Conservation (phyloP, 2,329 filamentous ascomycete genomes). For the Neurospora sp. region DNA sequence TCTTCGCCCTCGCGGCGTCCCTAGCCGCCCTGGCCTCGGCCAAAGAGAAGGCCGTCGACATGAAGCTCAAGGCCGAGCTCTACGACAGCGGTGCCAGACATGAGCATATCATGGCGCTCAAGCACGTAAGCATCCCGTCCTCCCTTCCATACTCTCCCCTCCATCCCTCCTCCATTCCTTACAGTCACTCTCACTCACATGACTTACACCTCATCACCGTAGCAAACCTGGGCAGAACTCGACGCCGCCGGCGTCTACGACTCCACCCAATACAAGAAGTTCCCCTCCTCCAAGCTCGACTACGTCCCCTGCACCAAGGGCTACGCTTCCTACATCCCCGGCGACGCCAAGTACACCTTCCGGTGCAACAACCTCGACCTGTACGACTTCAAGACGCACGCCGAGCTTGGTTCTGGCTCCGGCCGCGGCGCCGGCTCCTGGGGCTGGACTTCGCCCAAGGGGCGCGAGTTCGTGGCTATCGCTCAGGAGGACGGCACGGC, state of each 20-base stretch:
- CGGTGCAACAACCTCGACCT: conserved; percentile 40
- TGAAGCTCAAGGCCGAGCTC: conserved; percentile 10
- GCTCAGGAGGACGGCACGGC: conserved; percentile 39
- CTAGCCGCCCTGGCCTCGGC: conserved; percentile 5
- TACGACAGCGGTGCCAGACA: conserved; percentile 11
- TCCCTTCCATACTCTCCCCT: background rate
- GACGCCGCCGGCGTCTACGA: conserved; percentile 10
- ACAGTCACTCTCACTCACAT: background rate
- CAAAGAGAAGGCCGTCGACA: conserved; percentile 10
- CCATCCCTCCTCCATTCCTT: background rate
- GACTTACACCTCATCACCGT: background rate
- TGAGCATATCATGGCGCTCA: conserved; percentile 13
- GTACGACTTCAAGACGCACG: conserved; percentile 44
- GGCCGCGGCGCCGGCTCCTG: conserved; percentile 30
- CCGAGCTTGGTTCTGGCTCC: conserved; percentile 35
- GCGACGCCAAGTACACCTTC: conserved; percentile 37
- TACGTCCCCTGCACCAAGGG: conserved; percentile 30
- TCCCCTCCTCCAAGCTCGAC: conserved; percentile 8
- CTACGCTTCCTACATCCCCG: conserved; percentile 32
- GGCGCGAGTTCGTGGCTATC: conserved; percentile 37
- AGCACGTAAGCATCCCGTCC: conserved; percentile 5
- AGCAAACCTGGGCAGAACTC: conserved; percentile 12
- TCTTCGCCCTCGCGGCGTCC: conserved; percentile 6
- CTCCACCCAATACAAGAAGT: conserved; percentile 11
- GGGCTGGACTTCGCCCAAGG: conserved; percentile 37